Evolutionary conservation across 768 basidiomycete genomes (phyloP), one percentile per base, ranked within the genome.

Genomic region (Trametes elegans): DNA sequence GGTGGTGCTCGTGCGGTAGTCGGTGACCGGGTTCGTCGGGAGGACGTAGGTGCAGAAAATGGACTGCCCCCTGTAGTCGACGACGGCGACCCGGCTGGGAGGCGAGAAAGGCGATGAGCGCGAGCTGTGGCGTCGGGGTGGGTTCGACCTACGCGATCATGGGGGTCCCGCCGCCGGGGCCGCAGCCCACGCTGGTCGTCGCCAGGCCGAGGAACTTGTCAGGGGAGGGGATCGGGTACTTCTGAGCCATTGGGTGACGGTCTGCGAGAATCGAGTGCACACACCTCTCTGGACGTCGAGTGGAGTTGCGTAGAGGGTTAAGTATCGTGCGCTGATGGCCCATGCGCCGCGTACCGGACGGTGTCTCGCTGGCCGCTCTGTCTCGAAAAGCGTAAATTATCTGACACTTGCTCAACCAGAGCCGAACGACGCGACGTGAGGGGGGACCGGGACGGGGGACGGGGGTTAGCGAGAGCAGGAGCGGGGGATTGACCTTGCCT

Each of bases 131-230:
- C 55, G 55, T 50, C 41, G 27, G 27, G 48, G 32, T 14, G 32
- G 21, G 34, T 13, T 18, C 11, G 38, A 77, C 85, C 59, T 73
- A 90, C 90, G 88, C 90, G 31, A 92, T 75, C 84, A 92, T 87
- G 34, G 84, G 80, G 2, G 90, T 92, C 14, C 85, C 85, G 7
- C 90, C 90, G 3, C 89, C 88, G 16, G 87, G 84, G 26, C 88
- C 88, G 32, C 88, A 85, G 11, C 90, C 90, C n/a, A 90, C 85
- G 34, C 67, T 65, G 3, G 64, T 63, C 60, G 65, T 88, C 14
- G 86, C 80, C 38, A 90, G 67, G 7, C 83, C 78, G 38, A 87
- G 67, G 58, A 83, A 75, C 51, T 78, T 77, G 71, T 83, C 68
- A 1, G 64, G 34, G 43, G 60, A 10, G n/a, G 68, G 69, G n/a